phyloP scores from a whole-genome alignment of 306 rosid species.

The Sicyos edulis region DNA sequence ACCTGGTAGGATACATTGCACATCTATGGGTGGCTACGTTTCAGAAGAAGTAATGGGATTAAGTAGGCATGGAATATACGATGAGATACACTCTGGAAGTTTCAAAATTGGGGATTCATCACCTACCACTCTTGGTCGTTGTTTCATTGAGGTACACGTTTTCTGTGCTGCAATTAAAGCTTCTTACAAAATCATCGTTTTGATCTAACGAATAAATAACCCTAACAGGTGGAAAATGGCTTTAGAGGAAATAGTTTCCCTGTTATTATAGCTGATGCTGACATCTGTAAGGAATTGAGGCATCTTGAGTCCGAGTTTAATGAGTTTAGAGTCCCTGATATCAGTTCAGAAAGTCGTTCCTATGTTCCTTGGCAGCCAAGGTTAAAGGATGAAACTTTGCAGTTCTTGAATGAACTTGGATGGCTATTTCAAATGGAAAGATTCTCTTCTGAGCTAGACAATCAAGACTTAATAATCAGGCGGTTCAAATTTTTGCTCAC shows the following conservation, averaged over 20 bases:
- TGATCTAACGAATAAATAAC: constrained; percentile 13
- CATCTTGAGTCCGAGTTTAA: constrained; percentile 64
- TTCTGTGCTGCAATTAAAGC: background rate
- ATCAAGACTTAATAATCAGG: constrained; percentile 45
- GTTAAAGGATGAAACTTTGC: constrained; percentile 66
- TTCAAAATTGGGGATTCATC: constrained; percentile 51
- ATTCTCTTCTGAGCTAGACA: constrained; percentile 31
- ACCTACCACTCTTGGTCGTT: constrained; percentile 64
- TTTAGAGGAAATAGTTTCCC: constrained; percentile 77
- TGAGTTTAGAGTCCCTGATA: constrained; percentile 34
- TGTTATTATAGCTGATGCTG: constrained; percentile 66
- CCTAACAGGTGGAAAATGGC: constrained; percentile 85
- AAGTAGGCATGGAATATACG: constrained; percentile 39
- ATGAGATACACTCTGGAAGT: constrained; percentile 52
- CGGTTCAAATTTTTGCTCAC: constrained; percentile 69
- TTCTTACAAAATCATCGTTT: background rate
- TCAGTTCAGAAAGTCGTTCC: constrained; percentile 43
- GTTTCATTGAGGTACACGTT: constrained; percentile 70
- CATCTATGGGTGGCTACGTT: constrained; percentile 53
- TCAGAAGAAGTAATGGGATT: constrained; percentile 50
- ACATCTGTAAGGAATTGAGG: constrained; percentile 68
- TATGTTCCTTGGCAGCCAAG: constrained; percentile 41
- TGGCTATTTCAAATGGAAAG: constrained; percentile 81
- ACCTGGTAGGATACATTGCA: constrained; percentile 75
- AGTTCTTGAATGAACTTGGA: constrained; percentile 82